A percentile compares a stretch with the other conserved stretches of the same genome.
Evolutionary conservation across 805 yeast species (phyloP).

Genomic region (Metschnikowia lochheadii): DNA sequence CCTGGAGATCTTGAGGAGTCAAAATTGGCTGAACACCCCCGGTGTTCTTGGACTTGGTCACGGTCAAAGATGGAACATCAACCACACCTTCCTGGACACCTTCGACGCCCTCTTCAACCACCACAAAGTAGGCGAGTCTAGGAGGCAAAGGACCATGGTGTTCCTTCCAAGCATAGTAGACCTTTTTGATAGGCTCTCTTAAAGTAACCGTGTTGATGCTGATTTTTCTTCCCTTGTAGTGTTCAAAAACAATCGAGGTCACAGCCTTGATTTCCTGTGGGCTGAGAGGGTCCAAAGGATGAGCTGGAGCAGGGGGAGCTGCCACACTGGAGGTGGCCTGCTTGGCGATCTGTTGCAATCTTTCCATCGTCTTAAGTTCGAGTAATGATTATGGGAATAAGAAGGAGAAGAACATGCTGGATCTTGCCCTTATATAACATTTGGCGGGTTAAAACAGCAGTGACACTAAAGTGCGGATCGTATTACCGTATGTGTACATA

Average conservation of each 20-base stretch:
- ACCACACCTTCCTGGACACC: conserved; percentile 73
- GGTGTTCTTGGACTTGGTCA: conserved; percentile 45
- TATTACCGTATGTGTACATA: background rate
- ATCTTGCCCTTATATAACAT: background rate
- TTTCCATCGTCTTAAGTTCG: conserved; percentile 43
- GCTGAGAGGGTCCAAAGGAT: conserved; percentile 71
- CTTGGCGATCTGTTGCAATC: conserved; percentile 59
- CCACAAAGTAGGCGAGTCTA: conserved; percentile 63
- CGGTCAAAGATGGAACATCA: conserved; percentile 46
- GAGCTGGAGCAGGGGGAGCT: conserved; percentile 54
- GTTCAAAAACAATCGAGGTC: conserved; percentile 47
- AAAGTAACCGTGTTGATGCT: conserved; percentile 67
- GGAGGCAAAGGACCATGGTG: conserved; percentile 58
- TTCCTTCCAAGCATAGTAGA: conserved; percentile 64
- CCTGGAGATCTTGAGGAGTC: conserved; percentile 62
- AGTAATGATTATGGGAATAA: background rate
- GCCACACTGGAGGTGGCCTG: conserved; percentile 55
- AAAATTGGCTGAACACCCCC: conserved; percentile 72
- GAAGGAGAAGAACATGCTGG: background rate
- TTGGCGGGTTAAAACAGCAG: background rate
- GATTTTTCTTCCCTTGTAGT: conserved; percentile 44
- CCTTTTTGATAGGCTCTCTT: conserved; percentile 65
- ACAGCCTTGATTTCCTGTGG: conserved; percentile 58
- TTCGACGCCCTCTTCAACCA: conserved; percentile 51
- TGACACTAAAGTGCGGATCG: conserved; percentile 1